Evolutionary conservation across 176 grass and related monocot species (phyloP).

Genomic region (Aegilops longissima): DNA sequence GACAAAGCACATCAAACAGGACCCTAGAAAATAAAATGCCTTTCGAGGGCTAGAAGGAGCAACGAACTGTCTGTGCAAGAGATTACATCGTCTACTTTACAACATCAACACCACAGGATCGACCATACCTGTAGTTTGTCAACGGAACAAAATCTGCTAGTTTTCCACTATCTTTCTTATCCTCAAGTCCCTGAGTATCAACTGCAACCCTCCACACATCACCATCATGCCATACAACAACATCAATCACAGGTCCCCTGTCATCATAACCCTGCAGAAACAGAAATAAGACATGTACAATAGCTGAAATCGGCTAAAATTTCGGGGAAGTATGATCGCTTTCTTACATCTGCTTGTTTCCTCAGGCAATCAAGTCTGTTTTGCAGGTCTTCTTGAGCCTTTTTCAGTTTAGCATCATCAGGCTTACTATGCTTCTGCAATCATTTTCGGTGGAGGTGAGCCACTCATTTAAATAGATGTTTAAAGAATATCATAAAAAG

Average conservation of each 20-base stretch:
- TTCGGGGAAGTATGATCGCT: not conserved
- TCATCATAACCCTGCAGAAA: conserved; percentile 85
- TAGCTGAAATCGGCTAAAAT: conserved; percentile 29
- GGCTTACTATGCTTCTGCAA: conserved; percentile 70
- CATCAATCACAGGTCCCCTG: conserved; percentile 81
- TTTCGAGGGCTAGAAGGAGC: conserved; percentile 8
- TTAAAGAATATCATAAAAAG: conserved; percentile 1
- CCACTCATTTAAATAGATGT: not conserved
- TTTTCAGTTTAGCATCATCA: conserved; percentile 74
- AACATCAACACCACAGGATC: conserved; percentile 14
- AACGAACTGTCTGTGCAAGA: not conserved
- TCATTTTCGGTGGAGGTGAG: conserved; percentile 28
- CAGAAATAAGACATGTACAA: conserved; percentile 14
- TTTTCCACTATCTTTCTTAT: conserved; percentile 59
- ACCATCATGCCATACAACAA: conserved; percentile 96
- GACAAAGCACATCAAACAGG: not conserved
- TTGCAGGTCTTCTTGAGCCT: conserved; percentile 76
- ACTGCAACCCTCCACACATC: conserved; percentile 96
- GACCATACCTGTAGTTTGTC: conserved; percentile 82
- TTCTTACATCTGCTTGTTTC: conserved; percentile 92
- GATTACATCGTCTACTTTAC: not conserved
- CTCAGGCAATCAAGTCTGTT: conserved; percentile 81
- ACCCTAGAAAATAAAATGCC: conserved; percentile 8
- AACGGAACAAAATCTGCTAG: conserved; percentile 92
- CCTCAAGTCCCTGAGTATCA: conserved; percentile 83